Evolutionary conservation across 768 basidiomycete genomes (phyloP), one percentile per base, ranked within the genome.

Genomic region (Obba rivulosa): DNA sequence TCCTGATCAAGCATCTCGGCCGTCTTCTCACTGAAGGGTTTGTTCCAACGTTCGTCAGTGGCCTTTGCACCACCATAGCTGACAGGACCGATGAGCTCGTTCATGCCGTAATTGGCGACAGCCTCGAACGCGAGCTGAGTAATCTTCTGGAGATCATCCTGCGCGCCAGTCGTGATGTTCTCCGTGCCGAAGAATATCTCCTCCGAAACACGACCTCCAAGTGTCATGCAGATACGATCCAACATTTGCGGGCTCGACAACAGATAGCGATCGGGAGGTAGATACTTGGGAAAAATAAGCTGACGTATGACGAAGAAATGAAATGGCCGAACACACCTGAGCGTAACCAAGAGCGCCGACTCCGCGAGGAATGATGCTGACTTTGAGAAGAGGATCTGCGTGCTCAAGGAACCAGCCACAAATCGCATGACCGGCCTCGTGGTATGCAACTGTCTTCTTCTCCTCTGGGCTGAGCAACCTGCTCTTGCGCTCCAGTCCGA

Each of bases 401-500:
- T 94, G 91, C 68, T 98, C 92, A 57, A 99, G 72, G 77, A 89
- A 97, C 96, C 96, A 99, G 3, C 96, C 96, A 61, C 91, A 94
- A 39, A 98, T 85, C 18, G 96, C 96, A 67, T 99, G 96, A 4
- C 96, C 96, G 20, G 96, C 96, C 74, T 99, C 96, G 62, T 99
- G 96, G 65, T 98, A 97, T 8, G 96, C 96, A 37, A 98, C 94
- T 0, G 89, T 97, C 71, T 85, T 94, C 83, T 99, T 99, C 77
- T 99, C 96, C 58, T 96, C 92, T 20, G 83, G 77, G 59, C 89
- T 93, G 39, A 99, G 73, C 23, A 98, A 88, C 49, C 94, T 75
- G 55, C 87, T 92, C 79, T 97, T 99, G 63, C 92, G 79, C 77
- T 98, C 96, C 58, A 98, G 69, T 24, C 96, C 96, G 48, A 93